Percentiles rank a stretch among this genome's conserved stretches.
These are phyloP conservation scores for Lobulomyces angularis DNA, from an alignment of 192 early-diverging fungal genomes.

Conservation along the genomic window DNA sequence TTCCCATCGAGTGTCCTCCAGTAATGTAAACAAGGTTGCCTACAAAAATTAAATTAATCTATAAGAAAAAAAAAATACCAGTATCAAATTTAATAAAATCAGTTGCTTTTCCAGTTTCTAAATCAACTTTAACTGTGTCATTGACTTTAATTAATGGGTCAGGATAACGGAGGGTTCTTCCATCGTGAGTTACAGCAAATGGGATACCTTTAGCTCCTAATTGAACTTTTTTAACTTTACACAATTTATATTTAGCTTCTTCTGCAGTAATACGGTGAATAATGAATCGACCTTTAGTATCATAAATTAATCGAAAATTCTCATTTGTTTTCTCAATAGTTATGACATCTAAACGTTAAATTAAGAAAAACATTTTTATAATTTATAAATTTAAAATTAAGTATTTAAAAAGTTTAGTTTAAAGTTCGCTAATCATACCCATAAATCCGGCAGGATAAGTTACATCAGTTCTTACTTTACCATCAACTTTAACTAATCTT, in stretches of 20 bases:
- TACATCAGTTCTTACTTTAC: conserved; percentile 90
- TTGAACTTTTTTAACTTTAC: conserved; percentile 94
- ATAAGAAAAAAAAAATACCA: no score
- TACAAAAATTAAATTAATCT: no score
- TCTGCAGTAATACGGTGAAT: conserved; percentile 97
- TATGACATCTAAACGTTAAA: conserved; percentile 74
- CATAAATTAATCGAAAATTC: conserved; percentile 99
- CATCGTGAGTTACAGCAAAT: conserved; percentile 95
- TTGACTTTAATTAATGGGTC: conserved; percentile 98
- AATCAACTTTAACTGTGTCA: conserved; percentile 95
- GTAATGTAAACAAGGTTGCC: conserved; percentile 93
- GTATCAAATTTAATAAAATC: conserved; percentile 95
- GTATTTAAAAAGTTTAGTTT: not conserved
- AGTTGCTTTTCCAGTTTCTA: conserved; percentile 83
- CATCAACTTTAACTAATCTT: conserved; percentile 98
- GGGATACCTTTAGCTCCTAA: conserved; percentile 93
- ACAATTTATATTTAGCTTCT: conserved; percentile 99
- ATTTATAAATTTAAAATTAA: no score
- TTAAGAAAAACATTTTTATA: no score
- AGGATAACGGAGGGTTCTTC: conserved; percentile 98
- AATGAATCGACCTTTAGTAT: conserved; percentile 98
- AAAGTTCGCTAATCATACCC: no score
- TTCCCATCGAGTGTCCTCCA: conserved; percentile 96
- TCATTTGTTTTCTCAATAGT: conserved; percentile 90
- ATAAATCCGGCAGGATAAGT: conserved; percentile 97